Conservation (phyloP, 495 filamentous ascomycete species). For the Wilcoxina mikolae region DNA sequence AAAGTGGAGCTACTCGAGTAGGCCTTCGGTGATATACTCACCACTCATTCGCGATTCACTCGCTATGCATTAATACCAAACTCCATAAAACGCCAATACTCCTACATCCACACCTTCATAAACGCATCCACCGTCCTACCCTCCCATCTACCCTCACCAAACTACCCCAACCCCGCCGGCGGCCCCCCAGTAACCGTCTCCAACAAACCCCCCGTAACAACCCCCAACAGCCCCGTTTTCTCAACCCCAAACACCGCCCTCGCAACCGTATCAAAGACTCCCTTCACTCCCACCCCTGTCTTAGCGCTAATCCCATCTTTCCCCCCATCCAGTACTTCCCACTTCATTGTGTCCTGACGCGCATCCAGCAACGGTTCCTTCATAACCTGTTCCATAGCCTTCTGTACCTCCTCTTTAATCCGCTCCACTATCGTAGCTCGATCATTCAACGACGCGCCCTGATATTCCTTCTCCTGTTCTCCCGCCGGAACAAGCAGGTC, state of each 20-base stretch:
- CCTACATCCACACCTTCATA: too few relatives aligned
- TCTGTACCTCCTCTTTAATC: conserved; percentile 14
- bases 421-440: conserved; percentile 8
- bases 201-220: too few relatives aligned
- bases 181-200: too few relatives aligned
- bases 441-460: background rate
- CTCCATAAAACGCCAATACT: too few relatives aligned
- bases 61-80: too few relatives aligned
- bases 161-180: too few relatives aligned
- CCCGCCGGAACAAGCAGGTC: conserved; percentile 7
- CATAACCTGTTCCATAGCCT: conserved; percentile 16
- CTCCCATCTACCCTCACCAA: too few relatives aligned
- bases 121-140: too few relatives aligned
- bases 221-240: too few relatives aligned
- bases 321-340: conserved; percentile 13
- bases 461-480: background rate
- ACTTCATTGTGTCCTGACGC: conserved; percentile 12
- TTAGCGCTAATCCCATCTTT: conserved; percentile 18
- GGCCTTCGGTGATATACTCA: too few relatives aligned
- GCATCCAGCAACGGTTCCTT: conserved; percentile 6
- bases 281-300: conserved; percentile 19
- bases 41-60: too few relatives aligned
- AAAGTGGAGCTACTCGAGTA: too few relatives aligned
- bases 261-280: conserved; percentile 10
- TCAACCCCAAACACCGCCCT: conserved; percentile 4